Evolutionary conservation across 805 yeast genomes (phyloP).

Genomic region (Candida xyloterini): DNA sequence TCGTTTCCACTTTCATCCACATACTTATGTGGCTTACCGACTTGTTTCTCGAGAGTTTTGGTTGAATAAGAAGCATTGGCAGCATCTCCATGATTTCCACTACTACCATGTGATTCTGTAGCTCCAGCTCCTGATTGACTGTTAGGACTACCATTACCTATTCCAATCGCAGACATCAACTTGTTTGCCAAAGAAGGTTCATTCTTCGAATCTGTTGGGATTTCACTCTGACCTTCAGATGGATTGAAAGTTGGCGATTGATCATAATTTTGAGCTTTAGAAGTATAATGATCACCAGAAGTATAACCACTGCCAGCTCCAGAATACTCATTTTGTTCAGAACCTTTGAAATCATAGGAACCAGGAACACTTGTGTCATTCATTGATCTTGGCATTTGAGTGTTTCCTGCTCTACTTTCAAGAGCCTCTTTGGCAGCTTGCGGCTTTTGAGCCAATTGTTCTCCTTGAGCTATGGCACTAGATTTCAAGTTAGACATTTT

Average conservation of each 20-base stretch:
- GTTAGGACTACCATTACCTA: constrained; percentile 5
- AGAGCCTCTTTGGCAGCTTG: background rate
- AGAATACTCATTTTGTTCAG: background rate
- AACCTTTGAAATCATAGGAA: constrained; percentile 5
- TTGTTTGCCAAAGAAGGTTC: constrained; percentile 13
- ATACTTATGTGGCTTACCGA: constrained; percentile 10
- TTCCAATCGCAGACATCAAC: constrained; percentile 18
- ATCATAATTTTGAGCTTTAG: constrained; percentile 4
- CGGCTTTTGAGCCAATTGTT: background rate
- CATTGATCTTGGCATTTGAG: constrained; percentile 6
- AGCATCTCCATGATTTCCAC: constrained; percentile 6
- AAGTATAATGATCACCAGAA: constrained; percentile 9
- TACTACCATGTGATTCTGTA: background rate
- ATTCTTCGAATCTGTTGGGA: background rate
- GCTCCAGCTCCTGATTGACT: too few species aligned
- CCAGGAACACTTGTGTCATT: constrained; percentile 11
- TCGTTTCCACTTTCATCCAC: constrained; percentile 9
- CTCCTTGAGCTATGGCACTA: background rate
- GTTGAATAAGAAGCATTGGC: constrained; percentile 10
- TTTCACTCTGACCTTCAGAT: constrained; percentile 1
- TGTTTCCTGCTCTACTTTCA: background rate
- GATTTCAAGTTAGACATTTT: constrained; percentile 12
- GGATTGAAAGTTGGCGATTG: constrained; percentile 18
- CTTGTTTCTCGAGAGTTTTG: constrained; percentile 7
- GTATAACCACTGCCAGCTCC: background rate